Conservation (phyloP, 2,329 filamentous ascomycete species). For the Colletotrichum sublineola region DNA sequence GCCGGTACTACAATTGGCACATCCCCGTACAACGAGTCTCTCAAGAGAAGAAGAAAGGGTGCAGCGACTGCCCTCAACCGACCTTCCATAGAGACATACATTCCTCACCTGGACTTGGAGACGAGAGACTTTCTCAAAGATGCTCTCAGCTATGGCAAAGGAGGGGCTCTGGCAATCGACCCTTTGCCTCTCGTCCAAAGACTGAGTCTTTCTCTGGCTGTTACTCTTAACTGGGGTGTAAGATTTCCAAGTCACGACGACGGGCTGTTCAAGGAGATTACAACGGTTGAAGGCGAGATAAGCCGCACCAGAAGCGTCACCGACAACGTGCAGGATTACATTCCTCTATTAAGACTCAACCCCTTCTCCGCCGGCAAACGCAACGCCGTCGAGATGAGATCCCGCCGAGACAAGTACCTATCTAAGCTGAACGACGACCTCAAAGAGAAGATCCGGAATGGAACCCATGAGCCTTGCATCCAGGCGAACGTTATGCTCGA, state of each 20-base stretch:
- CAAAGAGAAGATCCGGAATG: slow-evolving; percentile 53
- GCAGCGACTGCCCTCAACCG: slow-evolving; percentile 76
- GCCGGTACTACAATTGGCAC: slow-evolving; percentile 67
- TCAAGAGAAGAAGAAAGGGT: slow-evolving; percentile 74
- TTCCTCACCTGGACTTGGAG: slow-evolving; percentile 67
- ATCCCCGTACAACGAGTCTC: slow-evolving; percentile 77
- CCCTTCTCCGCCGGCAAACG: slow-evolving; percentile 37
- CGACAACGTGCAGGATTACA: slow-evolving; percentile 45
- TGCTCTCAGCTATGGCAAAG: slow-evolving; percentile 67
- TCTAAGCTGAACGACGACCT: slow-evolving; percentile 43
- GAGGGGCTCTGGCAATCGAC: slow-evolving; percentile 69
- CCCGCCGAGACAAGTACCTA: slow-evolving; percentile 44
- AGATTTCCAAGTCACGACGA: slow-evolving; percentile 49
- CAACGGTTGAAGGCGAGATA: slow-evolving; percentile 45
- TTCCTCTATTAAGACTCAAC: slow-evolving; percentile 43
- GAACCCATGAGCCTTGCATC: slow-evolving; percentile 76
- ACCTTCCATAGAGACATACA: slow-evolving; percentile 74
- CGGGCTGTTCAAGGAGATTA: slow-evolving; percentile 44
- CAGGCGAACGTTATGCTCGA: slow-evolving; percentile 74
- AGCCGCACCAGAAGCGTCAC: slow-evolving; percentile 43
- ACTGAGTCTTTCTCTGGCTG: slow-evolving; percentile 73
- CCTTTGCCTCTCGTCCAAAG: slow-evolving; percentile 73
- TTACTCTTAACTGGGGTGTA: slow-evolving; percentile 76
- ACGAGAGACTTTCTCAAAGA: slow-evolving; percentile 70
- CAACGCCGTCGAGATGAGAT: slow-evolving; percentile 41